A percentile compares a stretch with the other conserved stretches of the same genome.
Evolutionary conservation across 306 rosid species (phyloP).

Genomic region (Dryas drummondii): DNA sequence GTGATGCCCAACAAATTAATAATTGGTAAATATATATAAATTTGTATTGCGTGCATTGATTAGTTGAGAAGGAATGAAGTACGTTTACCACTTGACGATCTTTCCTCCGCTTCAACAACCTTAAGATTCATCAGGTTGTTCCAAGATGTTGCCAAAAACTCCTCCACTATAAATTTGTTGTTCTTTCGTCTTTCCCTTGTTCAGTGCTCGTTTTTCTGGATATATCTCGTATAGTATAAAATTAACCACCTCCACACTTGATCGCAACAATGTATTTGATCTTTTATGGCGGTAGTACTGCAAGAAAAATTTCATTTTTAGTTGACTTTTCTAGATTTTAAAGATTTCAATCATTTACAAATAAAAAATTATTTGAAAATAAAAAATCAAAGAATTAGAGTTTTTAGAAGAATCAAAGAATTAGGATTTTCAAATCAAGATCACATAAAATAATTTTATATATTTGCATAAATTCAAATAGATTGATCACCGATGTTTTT

Average conservation of each 20-base stretch:
- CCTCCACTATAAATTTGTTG: too few species aligned
- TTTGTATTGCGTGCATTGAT: too few species aligned
- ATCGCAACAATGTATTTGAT: neutral
- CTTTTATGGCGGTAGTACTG: constrained; percentile 12
- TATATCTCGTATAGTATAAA: constrained; percentile 24
- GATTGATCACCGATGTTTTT: neutral
- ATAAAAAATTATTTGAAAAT: too few species aligned
- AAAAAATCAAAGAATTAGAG: neutral
- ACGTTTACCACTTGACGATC: too few species aligned
- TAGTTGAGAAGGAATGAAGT: too few species aligned
- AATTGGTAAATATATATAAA: too few species aligned
- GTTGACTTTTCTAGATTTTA: neutral
- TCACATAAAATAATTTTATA: neutral
- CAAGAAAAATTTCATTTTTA: neutral
- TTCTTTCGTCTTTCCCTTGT: neutral
- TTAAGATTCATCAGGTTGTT: too few species aligned
- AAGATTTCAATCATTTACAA: neutral
- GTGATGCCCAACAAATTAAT: too few species aligned
- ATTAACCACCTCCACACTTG: constrained; percentile 13
- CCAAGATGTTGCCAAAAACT: too few species aligned
- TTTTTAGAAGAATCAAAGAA: neutral
- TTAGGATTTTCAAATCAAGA: neutral
- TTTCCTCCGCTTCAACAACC: too few species aligned
- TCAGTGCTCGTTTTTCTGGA: neutral
- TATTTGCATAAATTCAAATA: too few species aligned